Percentiles rank a stretch among this genome's conserved stretches.
These are phyloP conservation scores for Phaeosphaeria sp. DNA, from an alignment of 2,329 filamentous ascomycete genomes.

Conservation along the genomic window DNA sequence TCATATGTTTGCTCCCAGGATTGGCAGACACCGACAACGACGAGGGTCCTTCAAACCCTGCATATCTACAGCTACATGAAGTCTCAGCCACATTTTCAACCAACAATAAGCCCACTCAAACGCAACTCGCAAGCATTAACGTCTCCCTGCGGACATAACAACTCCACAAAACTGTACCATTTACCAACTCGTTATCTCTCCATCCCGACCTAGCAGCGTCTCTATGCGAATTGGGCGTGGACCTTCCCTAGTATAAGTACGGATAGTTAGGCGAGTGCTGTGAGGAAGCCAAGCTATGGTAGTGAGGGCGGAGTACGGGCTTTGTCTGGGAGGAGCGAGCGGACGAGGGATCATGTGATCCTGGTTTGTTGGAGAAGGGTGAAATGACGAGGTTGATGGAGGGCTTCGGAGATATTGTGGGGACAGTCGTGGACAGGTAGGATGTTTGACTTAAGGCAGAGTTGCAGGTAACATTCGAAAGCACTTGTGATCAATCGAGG, in stretches of 20 bases:
- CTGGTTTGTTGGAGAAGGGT: conserved; percentile 23
- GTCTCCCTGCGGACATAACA: not conserved
- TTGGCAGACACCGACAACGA: not conserved
- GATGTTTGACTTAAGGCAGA: not conserved
- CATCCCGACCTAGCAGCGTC: conserved; percentile 37
- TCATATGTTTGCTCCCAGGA: not conserved
- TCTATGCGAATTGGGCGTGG: conserved; percentile 30
- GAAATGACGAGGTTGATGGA: conserved; percentile 23
- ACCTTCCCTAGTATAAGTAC: conserved; percentile 26
- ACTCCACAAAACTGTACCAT: not conserved
- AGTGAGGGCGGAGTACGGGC: conserved; percentile 33
- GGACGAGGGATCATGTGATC: conserved; percentile 17
- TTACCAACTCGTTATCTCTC: conserved; percentile 18
- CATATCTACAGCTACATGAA: not conserved
- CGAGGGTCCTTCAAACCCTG: not conserved
- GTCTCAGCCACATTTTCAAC: not conserved
- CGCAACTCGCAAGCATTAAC: not conserved
- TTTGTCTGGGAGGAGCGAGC: conserved; percentile 19
- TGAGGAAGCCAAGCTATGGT: conserved; percentile 24
- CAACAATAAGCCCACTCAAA: not conserved
- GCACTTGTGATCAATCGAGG: not conserved
- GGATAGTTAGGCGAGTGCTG: conserved; percentile 17
- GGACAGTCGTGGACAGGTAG: conserved; percentile 9
- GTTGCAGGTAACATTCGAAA: not conserved
- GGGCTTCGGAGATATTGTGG: conserved; percentile 5